Evolutionary conservation across 805 yeast genomes (phyloP), one percentile per base, ranked within the genome.

Genomic region (Candida oleophila): DNA sequence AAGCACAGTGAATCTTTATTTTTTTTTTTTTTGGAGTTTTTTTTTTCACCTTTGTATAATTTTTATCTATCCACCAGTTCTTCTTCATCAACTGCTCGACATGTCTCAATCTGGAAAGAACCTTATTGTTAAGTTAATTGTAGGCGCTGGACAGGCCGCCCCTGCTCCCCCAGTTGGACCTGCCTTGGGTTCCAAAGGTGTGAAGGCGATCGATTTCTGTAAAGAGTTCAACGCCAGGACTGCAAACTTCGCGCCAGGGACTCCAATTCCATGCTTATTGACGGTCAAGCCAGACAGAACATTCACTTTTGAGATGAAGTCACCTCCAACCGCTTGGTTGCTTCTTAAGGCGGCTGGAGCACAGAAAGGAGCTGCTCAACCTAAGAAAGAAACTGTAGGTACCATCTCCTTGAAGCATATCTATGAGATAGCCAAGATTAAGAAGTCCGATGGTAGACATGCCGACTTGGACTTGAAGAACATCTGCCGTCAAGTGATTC

Each of bases 81-180:
- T 34, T 14, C 5, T 34, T 34, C 37, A 15, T 15, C 19, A 5
- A 34, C 41, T 38, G 25, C 28, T 5, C 41, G 15, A n/a, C 8
- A 42, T 42, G 45, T 42, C 45, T 3, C 16, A 18, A 14, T 61
- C 66, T 16, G 71, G 74, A 18, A 87, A 82, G 64, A 85, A 82
- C 63, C 72, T 84, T 35, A 61, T 91, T 56, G 89, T 92, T 45
- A 94, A 92, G 67, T 80, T 92, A 50, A 83, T 92, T 43, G 98
- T 92, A 3, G 96, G 92, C 7, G 98, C 99, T 3, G 98, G 98
- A 3, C 88, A 90, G 65, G 99, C 99, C 0, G 94, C 97, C 1
- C 98, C 99, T 37, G 85, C 97, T 2, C 99, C 99, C 22, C 99
- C 99, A 4, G 98, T 94, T 22, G 99, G 99, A 54, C 99, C 99